A percentile compares a stretch with the other conserved stretches of the same genome.
phyloP scores from a whole-genome alignment of 78 protist genomes.

The Planoprotostelium fungivorum region DNA sequence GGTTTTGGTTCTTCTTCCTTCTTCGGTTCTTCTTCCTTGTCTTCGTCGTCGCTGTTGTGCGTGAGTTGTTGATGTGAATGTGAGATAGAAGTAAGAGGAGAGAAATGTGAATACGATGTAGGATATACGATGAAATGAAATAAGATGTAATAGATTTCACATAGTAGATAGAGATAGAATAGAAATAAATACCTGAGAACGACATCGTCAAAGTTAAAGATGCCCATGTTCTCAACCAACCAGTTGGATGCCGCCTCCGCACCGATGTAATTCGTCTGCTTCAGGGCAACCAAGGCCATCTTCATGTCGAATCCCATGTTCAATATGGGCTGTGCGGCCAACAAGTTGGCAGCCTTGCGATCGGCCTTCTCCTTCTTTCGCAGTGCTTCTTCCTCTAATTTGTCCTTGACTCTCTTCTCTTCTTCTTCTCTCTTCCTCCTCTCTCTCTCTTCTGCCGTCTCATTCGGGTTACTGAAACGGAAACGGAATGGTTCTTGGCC shows the following conservation, averaged over 20 bases:
- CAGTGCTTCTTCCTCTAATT: background rate
- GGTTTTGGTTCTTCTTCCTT: background rate
- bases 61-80: background rate
- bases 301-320: conserved; percentile 4
- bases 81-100: too few species aligned
- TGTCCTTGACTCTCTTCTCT: background rate
- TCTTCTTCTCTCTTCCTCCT: conserved; percentile 2
- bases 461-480: background rate
- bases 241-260: conserved; percentile 4
- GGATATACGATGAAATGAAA: too few species aligned
- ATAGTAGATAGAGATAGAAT: too few species aligned
- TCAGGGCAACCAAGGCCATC: background rate
- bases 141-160: too few species aligned
- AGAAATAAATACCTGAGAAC: background rate
- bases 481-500: conserved; percentile 5
- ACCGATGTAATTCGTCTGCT: background rate
- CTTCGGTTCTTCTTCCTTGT: conserved; percentile 7
- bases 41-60: background rate
- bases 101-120: too few species aligned
- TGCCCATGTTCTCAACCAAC: conserved; percentile 2
- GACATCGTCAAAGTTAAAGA: background rate
- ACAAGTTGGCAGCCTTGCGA: background rate
- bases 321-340: conserved; percentile 2
- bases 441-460: background rate
- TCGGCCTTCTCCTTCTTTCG: conserved; percentile 6